Evolutionary conservation across 768 basidiomycete genomes (phyloP).

Genomic region (Mycena leptocephala): DNA sequence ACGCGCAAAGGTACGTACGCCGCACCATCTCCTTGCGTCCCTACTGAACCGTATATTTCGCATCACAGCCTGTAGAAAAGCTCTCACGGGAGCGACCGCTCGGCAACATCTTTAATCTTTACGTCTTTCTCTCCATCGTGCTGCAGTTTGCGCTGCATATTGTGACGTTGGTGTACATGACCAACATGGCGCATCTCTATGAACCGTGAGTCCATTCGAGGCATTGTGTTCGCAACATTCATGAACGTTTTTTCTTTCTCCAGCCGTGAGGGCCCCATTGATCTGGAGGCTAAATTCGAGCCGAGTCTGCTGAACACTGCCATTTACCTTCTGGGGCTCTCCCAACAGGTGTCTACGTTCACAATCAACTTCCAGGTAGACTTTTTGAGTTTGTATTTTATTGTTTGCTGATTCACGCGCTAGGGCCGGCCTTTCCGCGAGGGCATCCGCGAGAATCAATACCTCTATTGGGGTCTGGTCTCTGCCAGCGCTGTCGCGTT

Average conservation of each 20-base stretch:
- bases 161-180: conserved; percentile 92
- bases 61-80: conserved; percentile 94
- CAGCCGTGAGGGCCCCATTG: conserved; percentile 79
- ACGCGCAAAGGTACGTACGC: conserved; percentile 85
- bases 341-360: conserved; percentile 98
- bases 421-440: conserved; percentile 98
- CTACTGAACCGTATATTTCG: background rate
- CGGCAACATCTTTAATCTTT: conserved; percentile 97
- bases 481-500: conserved; percentile 94
- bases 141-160: conserved; percentile 97
- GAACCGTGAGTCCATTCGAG: conserved; percentile 81
- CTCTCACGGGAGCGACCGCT: conserved; percentile 94
- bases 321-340: conserved; percentile 95
- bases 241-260: background rate
- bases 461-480: conserved; percentile 94
- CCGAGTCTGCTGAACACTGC: conserved; percentile 96
- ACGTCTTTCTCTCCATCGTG: conserved; percentile 93
- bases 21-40: background rate
- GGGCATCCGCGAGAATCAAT: conserved; percentile 95
- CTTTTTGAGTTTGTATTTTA: background rate
- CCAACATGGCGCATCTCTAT: conserved; percentile 81
- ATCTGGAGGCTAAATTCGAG: conserved; percentile 97
- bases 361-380: conserved; percentile 96
- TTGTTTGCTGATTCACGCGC: conserved; percentile 8
- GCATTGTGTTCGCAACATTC: conserved; percentile 18